These are phyloP conservation scores for Trifolium subterraneum DNA, from an alignment of 306 rosid genomes.

Conservation along the genomic window DNA sequence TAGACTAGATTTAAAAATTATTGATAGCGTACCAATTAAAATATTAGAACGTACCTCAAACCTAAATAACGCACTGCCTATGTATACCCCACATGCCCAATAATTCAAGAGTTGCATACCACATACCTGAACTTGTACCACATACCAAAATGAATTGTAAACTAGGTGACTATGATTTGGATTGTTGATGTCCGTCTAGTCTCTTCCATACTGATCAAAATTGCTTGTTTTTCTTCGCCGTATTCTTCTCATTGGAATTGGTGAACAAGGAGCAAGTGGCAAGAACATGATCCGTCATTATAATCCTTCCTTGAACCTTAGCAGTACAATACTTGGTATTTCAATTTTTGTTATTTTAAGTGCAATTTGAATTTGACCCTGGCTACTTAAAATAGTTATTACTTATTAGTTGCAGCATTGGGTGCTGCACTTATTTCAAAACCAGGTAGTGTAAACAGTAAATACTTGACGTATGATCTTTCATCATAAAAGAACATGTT, in stretches of 20 bases:
- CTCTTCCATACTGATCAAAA: conserved; percentile 6
- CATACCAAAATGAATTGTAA: too few species aligned
- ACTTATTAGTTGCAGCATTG: background rate
- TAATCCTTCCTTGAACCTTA: background rate
- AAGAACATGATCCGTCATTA: conserved; percentile 1
- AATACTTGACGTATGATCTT: background rate
- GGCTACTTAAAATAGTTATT: background rate
- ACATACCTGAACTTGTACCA: background rate
- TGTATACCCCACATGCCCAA: too few species aligned
- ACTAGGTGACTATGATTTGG: background rate
- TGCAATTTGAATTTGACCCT: background rate
- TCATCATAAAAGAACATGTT: background rate
- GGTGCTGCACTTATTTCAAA: conserved; percentile 10
- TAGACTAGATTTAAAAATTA: too few species aligned
- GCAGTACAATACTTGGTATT: background rate
- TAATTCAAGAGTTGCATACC: too few species aligned
- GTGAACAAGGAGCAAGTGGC: conserved; percentile 22
- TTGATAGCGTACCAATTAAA: too few species aligned
- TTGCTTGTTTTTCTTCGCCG: conserved; percentile 26
- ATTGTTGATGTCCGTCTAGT: conserved; percentile 20
- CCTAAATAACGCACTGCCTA: too few species aligned
- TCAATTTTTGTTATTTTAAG: background rate
- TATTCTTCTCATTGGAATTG: background rate
- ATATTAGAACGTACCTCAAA: too few species aligned
- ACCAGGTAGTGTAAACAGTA: background rate